Evolutionary conservation across 2,329 filamentous ascomycete genomes (phyloP).

Genomic region (Pseudogymnoascus sp.): DNA sequence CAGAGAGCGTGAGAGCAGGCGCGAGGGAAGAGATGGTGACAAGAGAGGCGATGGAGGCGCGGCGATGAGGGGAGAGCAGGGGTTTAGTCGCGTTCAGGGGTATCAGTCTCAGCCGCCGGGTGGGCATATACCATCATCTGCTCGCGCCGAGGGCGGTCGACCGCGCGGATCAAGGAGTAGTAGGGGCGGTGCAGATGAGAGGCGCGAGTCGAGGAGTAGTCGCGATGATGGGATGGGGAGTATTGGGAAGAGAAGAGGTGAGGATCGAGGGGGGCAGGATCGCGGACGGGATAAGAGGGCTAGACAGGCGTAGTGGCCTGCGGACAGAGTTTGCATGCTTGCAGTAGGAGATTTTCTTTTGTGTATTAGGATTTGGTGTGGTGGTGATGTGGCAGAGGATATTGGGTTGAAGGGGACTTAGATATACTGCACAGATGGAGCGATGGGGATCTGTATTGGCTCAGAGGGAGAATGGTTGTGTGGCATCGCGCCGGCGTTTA

Average conservation of each 20-base stretch:
- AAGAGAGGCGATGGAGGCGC: constrained; percentile 16
- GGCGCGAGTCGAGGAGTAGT: neutral
- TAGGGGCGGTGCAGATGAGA: neutral
- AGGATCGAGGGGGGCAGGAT: neutral
- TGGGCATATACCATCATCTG: constrained; percentile 16
- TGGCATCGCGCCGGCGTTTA: neutral
- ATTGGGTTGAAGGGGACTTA: neutral
- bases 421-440: constrained; percentile 2
- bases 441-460: neutral
- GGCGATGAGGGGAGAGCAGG: constrained; percentile 10
- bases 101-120: constrained; percentile 29
- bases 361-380: neutral
- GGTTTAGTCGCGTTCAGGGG: constrained; percentile 28
- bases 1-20: constrained; percentile 19
- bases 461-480: neutral
- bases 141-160: neutral
- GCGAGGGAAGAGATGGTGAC: constrained; percentile 25
- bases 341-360: neutral
- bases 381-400: neutral
- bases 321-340: constrained; percentile 2
- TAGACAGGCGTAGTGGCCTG: neutral
- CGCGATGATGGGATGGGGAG: neutral
- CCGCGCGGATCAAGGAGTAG: neutral
- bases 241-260: neutral
- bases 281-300: neutral